Evolutionary conservation across 306 rosid genomes (phyloP), one percentile per base, ranked within the genome.

Genomic region (Trichosanthes truncata): DNA sequence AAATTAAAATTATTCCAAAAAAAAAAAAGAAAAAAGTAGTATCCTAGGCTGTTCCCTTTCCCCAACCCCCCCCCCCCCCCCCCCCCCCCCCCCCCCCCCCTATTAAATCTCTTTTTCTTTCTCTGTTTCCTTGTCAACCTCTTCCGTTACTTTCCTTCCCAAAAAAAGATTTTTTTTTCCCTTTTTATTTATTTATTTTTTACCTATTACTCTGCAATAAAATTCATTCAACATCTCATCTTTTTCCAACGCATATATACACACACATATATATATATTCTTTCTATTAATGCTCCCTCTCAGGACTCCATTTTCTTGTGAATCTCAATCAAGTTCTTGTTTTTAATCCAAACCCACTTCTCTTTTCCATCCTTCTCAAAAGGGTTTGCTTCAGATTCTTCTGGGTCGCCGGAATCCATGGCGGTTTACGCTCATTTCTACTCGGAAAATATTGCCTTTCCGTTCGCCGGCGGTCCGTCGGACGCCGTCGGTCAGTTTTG

Each of bases 381-480:
- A 48, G 45, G 78, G 78, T 38, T 48, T 1, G 6, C 21, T 31
- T 35, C 20, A 23, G 60, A 45, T 65, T 55, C 36, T 69, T 78
- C 57, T 78, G 15, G 23, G 0, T 73, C 74, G 74, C 18, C 11
- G 60, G 31, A 49, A 52, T 53, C 12, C 59, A 89, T 92, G 97
- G 91, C 96, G 1, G 84, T 89, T 72, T 87, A 92, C 59, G 92
- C 96, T 1, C 93, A 87, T 74, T 61, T 90, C 76, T 87, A 68
- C 40, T 18, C 85, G 8, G 88, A 83, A 45, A 85, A 83, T 74
- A 77, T 72, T 18, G 81, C 82, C 57, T 86, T 89, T 62, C 87
- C 90, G 1, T 79, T 87, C 43, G 80, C 57, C 87, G 82, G 33
- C 36, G 3, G 9, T 4, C 18, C 59, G 6, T 7, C 82, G 49